These are phyloP conservation scores for Suhomyces vadensis DNA, from an alignment of 805 yeast genomes.

Conservation along the genomic window DNA sequence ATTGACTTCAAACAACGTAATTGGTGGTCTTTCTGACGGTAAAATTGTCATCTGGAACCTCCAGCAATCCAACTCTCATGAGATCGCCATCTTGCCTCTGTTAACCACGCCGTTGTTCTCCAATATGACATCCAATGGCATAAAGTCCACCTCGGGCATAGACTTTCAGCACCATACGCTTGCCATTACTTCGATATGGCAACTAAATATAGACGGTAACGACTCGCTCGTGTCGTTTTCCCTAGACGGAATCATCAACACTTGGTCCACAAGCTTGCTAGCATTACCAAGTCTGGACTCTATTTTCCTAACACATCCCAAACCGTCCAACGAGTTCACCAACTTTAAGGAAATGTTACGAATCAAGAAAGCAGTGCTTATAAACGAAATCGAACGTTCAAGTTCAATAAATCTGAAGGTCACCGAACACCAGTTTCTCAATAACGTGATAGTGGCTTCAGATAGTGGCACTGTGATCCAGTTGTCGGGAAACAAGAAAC, in stretches of 20 bases:
- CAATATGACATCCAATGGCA: conserved; percentile 4
- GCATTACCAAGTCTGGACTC: conserved; percentile 28
- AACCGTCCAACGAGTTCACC: conserved; percentile 10
- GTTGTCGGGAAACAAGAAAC: conserved; percentile 17
- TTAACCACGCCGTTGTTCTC: conserved; percentile 24
- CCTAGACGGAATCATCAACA: conserved; percentile 28
- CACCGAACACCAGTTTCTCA: conserved; percentile 17
- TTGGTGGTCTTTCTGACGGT: conserved; percentile 54
- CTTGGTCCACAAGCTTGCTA: conserved; percentile 36
- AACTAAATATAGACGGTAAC: conserved; percentile 21
- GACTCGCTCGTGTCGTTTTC: conserved; percentile 24
- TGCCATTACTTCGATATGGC: conserved; percentile 26
- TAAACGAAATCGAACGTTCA: conserved; percentile 3
- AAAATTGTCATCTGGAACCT: conserved; percentile 53
- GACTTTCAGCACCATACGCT: conserved; percentile 17
- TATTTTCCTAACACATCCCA: conserved; percentile 13
- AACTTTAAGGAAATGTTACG: conserved; percentile 11
- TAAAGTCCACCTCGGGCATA: conserved; percentile 1
- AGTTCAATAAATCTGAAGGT: conserved; percentile 1
- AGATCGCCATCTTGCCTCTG: conserved; percentile 23
- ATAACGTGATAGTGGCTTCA: conserved; percentile 20
- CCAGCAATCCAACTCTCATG: conserved; percentile 5
- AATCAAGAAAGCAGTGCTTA: conserved; percentile 8
- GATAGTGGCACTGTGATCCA: conserved; percentile 21
- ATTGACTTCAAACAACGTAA: conserved; percentile 37